Evolutionary conservation across 768 basidiomycete genomes (phyloP).

Genomic region (Boletus subparvulus): DNA sequence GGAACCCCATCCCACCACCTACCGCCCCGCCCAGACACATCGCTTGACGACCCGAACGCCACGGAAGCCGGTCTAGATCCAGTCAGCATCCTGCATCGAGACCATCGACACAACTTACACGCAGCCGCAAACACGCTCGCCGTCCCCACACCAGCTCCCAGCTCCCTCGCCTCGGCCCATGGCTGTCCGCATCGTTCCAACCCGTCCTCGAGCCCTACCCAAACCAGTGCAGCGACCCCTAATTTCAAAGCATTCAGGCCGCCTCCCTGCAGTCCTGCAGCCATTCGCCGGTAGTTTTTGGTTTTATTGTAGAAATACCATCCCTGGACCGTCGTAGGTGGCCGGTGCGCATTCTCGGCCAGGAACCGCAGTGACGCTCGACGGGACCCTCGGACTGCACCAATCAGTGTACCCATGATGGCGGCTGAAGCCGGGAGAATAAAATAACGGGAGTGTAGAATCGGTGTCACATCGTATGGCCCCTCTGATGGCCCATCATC

Average conservation of each 20-base stretch:
- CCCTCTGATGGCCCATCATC: slow-evolving; percentile 4
- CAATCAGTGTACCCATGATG: slow-evolving; percentile 62
- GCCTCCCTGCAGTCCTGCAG: slow-evolving; percentile 68
- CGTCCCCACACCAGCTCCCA: slow-evolving; percentile 66
- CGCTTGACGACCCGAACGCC: slow-evolving; percentile 48
- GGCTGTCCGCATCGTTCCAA: slow-evolving; percentile 36
- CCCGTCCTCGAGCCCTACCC: slow-evolving; percentile 51
- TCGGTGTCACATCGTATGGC: slow-evolving; percentile 31
- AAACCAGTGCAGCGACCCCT: slow-evolving; percentile 43
- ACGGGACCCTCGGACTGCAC: slow-evolving; percentile 71
- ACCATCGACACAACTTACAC: slow-evolving; percentile 39
- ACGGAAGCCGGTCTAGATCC: slow-evolving; percentile 55
- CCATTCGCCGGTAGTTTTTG: slow-evolving; percentile 85
- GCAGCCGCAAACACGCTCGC: slow-evolving; percentile 56
- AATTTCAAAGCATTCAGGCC: slow-evolving; percentile 56
- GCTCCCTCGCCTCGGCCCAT: slow-evolving; percentile 45
- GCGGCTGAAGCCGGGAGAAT: slow-evolving; percentile 61
- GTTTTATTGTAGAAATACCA: slow-evolving; percentile 98
- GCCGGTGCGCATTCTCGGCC: slow-evolving; percentile 90
- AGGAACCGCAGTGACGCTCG: slow-evolving; percentile 75
- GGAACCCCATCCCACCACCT: slow-evolving; percentile 51
- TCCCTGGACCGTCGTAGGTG: slow-evolving; percentile 81
- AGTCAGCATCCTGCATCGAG: neutral
- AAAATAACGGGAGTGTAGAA: slow-evolving; percentile 50
- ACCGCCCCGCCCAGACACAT: slow-evolving; percentile 55